Evolutionary conservation across 2,329 filamentous ascomycete genomes (phyloP), one percentile per base, ranked within the genome.

Genomic region (Alternaria sp.): DNA sequence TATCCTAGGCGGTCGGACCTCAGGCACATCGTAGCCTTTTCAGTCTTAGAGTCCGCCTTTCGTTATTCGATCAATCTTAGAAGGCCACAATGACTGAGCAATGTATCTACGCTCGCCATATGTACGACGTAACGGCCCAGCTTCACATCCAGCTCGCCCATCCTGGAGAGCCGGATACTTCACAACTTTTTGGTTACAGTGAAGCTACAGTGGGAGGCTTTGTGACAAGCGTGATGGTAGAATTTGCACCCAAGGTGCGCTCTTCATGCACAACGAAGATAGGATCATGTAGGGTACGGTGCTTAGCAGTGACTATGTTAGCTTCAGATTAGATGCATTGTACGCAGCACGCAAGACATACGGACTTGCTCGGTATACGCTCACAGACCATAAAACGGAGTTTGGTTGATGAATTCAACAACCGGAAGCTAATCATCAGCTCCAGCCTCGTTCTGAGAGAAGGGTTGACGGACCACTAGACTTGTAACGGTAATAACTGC

Each of bases 71-170:
- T 48, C 30, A 20, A 9, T 20, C 7, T 7, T 9, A 36, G 1
- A 24, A 7, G 30, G 12, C 30, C 16, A 26, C 8, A 24, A 9
- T n/a, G 1, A 3, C 20, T 0, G 22, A 5, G 2, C 2, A 1
- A 9, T 34, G 14, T 18, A 34, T 24, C 14, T 30, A 43, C 7
- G 11, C 42, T 34, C 6, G 7, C 7, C 9, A 14, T 3, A 22
- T 18, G 2, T 7, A 39, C 24, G 2, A 5, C 9, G 5, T 34
- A 32, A 7, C 43, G 5, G 38, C 4, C 7, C 7, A 9, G 3
- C 26, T 20, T 28, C 3, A 5, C 24, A 18, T 7, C 24, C 12
- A 49, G 1, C 28, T 42, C 26, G 4, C 24, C 6, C 22, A 42
- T n/a, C 3, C 20, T 18, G 3, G 3, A 18, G 3, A 41, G 1